Evolutionary conservation across 805 yeast genomes (phyloP).

Genomic region (Suhomyces faveliae): DNA sequence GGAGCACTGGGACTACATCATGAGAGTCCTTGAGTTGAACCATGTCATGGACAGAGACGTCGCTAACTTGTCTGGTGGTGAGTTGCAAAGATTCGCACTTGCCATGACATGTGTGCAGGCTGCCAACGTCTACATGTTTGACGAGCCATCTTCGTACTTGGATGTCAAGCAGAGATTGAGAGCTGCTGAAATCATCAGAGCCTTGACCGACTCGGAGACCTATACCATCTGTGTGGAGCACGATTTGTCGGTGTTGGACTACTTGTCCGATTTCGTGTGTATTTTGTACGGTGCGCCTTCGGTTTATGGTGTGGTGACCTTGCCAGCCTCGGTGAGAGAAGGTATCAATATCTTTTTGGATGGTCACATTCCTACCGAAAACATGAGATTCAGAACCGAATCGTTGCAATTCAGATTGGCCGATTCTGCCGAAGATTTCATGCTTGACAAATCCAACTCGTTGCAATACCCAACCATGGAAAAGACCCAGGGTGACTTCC

Average conservation of each 20-base stretch:
- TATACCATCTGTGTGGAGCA: conserved; percentile 98
- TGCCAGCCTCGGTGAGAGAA: conserved; percentile 96
- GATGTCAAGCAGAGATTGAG: conserved; percentile 98
- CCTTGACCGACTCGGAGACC: conserved; percentile 68
- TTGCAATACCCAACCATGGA: conserved; percentile 77
- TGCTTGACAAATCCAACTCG: conserved; percentile 75
- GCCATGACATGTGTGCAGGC: conserved; percentile 95
- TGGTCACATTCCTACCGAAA: conserved; percentile 96
- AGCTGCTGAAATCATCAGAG: conserved; percentile 93
- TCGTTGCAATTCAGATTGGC: conserved; percentile 89
- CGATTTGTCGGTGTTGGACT: conserved; percentile 96
- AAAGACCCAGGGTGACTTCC: conserved; percentile 96
- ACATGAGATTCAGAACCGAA: conserved; percentile 94
- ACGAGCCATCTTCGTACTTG: conserved; percentile 96
- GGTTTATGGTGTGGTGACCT: conserved; percentile 96
- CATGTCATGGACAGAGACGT: conserved; percentile 85
- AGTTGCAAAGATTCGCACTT: conserved; percentile 95
- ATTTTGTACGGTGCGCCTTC: conserved; percentile 97
- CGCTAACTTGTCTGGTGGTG: conserved; percentile 93
- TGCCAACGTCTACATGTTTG: conserved; percentile 98
- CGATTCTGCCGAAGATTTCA: conserved; percentile 79
- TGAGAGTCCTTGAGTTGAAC: conserved; percentile 70
- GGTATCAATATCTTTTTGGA: conserved; percentile 98
- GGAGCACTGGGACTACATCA: conserved; percentile 61
- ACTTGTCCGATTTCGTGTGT: conserved; percentile 94